Conservation (phyloP, 805 yeast genomes). For the Yarrowia yakushimensis region DNA sequence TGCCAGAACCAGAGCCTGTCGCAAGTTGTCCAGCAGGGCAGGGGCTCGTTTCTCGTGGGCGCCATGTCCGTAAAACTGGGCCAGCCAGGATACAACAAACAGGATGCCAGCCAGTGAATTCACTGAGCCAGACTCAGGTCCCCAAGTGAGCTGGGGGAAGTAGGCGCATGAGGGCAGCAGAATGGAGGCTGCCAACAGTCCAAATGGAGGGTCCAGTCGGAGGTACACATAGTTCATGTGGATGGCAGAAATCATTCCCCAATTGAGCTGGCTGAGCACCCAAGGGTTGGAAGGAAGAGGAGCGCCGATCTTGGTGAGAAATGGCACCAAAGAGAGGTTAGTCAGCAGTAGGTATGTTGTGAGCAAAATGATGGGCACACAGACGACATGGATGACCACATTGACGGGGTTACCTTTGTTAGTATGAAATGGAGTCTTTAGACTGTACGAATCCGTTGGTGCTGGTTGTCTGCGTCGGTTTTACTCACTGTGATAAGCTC, state of each 20-base stretch:
- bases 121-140: constrained; percentile 32
- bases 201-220: constrained; percentile 51
- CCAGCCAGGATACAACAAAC: constrained; percentile 65
- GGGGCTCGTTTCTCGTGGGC: constrained; percentile 79
- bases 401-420: constrained; percentile 49
- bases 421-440: not conserved
- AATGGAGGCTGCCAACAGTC: constrained; percentile 45
- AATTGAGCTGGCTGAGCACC: constrained; percentile 38
- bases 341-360: constrained; percentile 48
- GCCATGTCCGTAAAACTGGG: constrained; percentile 87
- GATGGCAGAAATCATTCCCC: constrained; percentile 47
- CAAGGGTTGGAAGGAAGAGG: constrained; percentile 24
- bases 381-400: constrained; percentile 69
- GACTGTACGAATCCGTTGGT: not conserved
- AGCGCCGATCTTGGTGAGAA: constrained; percentile 3
- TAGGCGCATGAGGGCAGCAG: constrained; percentile 37
- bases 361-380: constrained; percentile 73
- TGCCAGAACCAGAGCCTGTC: constrained; percentile 84
- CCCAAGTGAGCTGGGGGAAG: constrained; percentile 37
- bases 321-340: constrained; percentile 34
- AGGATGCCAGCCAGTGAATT: constrained; percentile 39
- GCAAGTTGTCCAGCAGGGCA: constrained; percentile 74
- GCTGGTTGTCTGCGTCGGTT: not conserved
- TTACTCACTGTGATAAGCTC: constrained; percentile 42
- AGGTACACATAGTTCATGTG: constrained; percentile 58